Evolutionary conservation across 1,284 basidiomycete genomes (phyloP).

Genomic region (Rhodofomes roseus): DNA sequence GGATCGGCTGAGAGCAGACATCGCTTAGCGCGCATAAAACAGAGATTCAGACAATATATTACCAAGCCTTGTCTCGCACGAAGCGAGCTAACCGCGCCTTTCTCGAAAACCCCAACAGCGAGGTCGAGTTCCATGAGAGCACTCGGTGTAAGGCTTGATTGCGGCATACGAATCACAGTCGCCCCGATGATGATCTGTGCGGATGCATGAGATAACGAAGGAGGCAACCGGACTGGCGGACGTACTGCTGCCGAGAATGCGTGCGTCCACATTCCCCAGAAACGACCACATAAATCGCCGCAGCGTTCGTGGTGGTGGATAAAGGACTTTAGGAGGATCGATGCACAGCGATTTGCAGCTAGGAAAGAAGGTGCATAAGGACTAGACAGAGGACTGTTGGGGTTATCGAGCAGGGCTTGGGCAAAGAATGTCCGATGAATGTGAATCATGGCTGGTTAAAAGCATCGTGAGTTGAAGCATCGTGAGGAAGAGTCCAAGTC

Average conservation of each 20-base stretch:
- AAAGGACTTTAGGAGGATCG: constrained; percentile 33
- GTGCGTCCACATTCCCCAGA: constrained; percentile 38
- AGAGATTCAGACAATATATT: constrained; percentile 4
- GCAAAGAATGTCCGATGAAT: constrained; percentile 39
- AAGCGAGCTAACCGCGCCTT: constrained; percentile 21
- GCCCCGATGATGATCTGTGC: constrained; percentile 32
- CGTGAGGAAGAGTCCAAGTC: background rate
- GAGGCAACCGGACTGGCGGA: background rate
- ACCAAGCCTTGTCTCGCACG: constrained; percentile 29
- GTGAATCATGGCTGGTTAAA: constrained; percentile 28
- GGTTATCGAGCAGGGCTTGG: constrained; percentile 36
- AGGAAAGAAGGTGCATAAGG: constrained; percentile 39
- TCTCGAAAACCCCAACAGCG: constrained; percentile 29
- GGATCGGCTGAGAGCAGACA: constrained; percentile 19
- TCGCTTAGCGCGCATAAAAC: background rate
- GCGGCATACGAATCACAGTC: constrained; percentile 28
- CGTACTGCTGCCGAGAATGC: constrained; percentile 37
- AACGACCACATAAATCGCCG: constrained; percentile 28
- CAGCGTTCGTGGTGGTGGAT: constrained; percentile 24
- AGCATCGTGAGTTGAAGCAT: background rate
- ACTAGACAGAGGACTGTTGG: constrained; percentile 34
- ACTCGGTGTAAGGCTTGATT: constrained; percentile 29
- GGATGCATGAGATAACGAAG: background rate
- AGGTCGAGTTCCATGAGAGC: constrained; percentile 30
- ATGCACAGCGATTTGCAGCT: constrained; percentile 35